Evolutionary conservation across 2,329 filamentous ascomycete species (phyloP).

Genomic region (Colletotrichum sp.): DNA sequence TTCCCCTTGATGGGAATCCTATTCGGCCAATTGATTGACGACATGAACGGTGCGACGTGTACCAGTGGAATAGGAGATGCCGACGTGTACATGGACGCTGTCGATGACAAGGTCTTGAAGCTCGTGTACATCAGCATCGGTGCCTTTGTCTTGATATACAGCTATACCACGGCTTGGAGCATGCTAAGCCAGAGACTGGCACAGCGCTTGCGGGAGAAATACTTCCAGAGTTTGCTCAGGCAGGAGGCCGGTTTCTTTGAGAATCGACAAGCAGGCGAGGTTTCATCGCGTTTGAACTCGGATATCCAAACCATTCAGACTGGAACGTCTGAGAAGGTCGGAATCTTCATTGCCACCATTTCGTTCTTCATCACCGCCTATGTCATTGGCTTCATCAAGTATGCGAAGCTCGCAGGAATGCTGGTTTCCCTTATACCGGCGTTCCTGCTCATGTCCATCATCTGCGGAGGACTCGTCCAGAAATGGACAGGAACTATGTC

Average conservation of each 20-base stretch:
- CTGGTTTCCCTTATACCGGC: slow-evolving; percentile 61
- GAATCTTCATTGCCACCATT: slow-evolving; percentile 59
- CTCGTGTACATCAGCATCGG: slow-evolving; percentile 66
- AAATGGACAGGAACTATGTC: slow-evolving; percentile 50
- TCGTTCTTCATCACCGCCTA: slow-evolving; percentile 68
- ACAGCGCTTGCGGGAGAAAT: slow-evolving; percentile 60
- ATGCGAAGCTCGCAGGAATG: slow-evolving; percentile 61
- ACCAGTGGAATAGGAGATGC: slow-evolving; percentile 20
- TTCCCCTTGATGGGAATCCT: slow-evolving; percentile 62
- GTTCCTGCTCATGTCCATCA: slow-evolving; percentile 58
- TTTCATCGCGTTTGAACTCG: slow-evolving; percentile 60
- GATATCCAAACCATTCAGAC: slow-evolving; percentile 66
- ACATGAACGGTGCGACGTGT: slow-evolving; percentile 56
- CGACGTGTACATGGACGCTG: slow-evolving; percentile 31
- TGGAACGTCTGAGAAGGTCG: slow-evolving; percentile 69
- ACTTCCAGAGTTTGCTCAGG: slow-evolving; percentile 57
- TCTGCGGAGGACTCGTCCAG: slow-evolving; percentile 55
- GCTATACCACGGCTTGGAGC: slow-evolving; percentile 64
- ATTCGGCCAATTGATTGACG: slow-evolving; percentile 60
- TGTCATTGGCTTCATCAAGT: slow-evolving; percentile 65
- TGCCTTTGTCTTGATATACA: slow-evolving; percentile 63
- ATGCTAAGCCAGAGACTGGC: slow-evolving; percentile 61
- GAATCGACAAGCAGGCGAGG: slow-evolving; percentile 58
- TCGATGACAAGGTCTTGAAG: slow-evolving; percentile 56
- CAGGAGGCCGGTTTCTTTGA: slow-evolving; percentile 66